Conservation (phyloP, 495 filamentous ascomycete genomes). For the Polyplosphaeria fusca region DNA sequence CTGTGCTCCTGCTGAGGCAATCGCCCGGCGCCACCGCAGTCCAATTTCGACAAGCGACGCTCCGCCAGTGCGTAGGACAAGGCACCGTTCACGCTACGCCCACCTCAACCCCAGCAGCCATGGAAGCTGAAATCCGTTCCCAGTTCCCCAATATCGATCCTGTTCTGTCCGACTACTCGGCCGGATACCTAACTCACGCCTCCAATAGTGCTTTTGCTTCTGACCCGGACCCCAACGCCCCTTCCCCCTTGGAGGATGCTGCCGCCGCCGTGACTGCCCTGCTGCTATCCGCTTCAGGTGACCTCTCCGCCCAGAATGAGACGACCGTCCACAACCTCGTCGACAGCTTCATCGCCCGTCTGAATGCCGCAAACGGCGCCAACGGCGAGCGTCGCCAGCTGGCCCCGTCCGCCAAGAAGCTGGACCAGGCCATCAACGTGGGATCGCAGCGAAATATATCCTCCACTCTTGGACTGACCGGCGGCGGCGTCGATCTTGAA, state of each 20-base stretch:
- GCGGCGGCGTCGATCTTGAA: conserved; percentile 83
- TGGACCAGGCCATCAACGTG: conserved; percentile 95
- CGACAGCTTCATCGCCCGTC: conserved; percentile 81
- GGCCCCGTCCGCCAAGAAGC: conserved; percentile 71
- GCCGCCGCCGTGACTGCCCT: conserved; percentile 78
- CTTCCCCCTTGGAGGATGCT: conserved; percentile 79
- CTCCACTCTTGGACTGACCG: conserved; percentile 84
- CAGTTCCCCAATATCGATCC: conserved; percentile 86
- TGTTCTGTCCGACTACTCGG: conserved; percentile 86
- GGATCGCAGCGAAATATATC: conserved; percentile 92
- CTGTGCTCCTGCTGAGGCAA: too few species aligned
- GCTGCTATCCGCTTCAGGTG: conserved; percentile 85
- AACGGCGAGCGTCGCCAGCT: conserved; percentile 66
- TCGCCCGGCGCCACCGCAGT: too few species aligned
- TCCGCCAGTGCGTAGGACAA: conserved; percentile 15
- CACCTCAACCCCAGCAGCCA: conserved; percentile 41
- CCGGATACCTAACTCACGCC: conserved; percentile 91
- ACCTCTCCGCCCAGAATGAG: conserved; percentile 66
- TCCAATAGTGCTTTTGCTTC: conserved; percentile 71
- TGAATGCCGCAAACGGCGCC: conserved; percentile 68
- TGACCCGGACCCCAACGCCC: conserved; percentile 64
- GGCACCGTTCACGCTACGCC: conserved; percentile 5
- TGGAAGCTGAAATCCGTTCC: conserved; percentile 89
- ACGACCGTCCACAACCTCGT: conserved; percentile 77
- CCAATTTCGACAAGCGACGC: too few species aligned